Conservation (phyloP, 371 early-diverging fungal genomes). For the Zychaea mexicana region DNA sequence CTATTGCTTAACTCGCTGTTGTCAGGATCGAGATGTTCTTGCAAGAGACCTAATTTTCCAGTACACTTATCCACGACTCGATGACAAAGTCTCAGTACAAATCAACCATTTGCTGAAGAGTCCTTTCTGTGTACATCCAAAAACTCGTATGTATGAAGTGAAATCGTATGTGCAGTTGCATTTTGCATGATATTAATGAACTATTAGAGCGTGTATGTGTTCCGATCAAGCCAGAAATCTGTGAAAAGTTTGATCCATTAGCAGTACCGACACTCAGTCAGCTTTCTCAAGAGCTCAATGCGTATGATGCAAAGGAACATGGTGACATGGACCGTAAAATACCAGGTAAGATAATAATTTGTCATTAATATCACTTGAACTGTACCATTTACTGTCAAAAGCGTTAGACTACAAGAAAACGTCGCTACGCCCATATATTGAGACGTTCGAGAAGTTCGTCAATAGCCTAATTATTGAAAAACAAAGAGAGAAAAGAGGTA, state of each 20-base stretch:
- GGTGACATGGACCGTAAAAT: conserved; percentile 30
- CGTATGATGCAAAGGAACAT: conserved; percentile 26
- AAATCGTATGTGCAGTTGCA: too few species aligned
- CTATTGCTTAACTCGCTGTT: too few species aligned
- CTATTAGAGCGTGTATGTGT: conserved; percentile 84
- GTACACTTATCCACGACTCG: conserved; percentile 92
- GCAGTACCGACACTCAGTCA: conserved; percentile 73
- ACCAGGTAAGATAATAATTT: conserved; percentile 28
- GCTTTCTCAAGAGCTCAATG: conserved; percentile 64
- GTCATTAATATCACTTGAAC: not conserved
- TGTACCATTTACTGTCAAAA: too few species aligned
- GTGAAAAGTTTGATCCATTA: conserved; percentile 84
- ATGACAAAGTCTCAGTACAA: conserved; percentile 90
- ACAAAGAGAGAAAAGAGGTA: conserved; percentile 47
- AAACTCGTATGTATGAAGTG: conserved; percentile 63
- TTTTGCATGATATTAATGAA: not conserved
- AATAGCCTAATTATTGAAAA: conserved; percentile 46
- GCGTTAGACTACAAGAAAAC: conserved; percentile 67
- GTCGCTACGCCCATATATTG: conserved; percentile 61
- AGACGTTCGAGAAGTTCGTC: conserved; percentile 72
- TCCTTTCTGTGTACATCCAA: conserved; percentile 99
- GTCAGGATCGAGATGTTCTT: conserved; percentile 19
- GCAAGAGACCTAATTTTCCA: conserved; percentile 83
- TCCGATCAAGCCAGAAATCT: conserved; percentile 77
- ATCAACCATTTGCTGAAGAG: conserved; percentile 98